Percentiles rank a stretch among this genome's conserved stretches.
Conservation (phyloP, 2,329 filamentous ascomycete genomes). For the Cladosporium halotolerans region DNA sequence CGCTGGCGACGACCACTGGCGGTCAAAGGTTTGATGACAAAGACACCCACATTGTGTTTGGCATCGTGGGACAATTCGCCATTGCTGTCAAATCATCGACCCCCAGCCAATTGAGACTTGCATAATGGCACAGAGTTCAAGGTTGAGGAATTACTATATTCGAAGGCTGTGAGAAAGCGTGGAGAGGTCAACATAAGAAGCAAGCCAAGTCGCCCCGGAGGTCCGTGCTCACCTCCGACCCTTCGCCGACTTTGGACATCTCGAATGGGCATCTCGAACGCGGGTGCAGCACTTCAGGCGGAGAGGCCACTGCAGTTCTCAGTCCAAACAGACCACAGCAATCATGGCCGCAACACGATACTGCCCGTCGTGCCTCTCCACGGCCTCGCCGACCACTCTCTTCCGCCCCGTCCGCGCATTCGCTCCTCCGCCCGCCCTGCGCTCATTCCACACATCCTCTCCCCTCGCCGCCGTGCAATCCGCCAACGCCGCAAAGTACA, state of each 20-base stretch:
- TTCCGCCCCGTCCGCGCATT: constrained; percentile 4
- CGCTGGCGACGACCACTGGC: no score
- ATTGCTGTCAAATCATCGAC: no score
- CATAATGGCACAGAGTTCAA: no score
- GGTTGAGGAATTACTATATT: no score
- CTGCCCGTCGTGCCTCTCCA: constrained; percentile 26
- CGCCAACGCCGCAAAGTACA: constrained; percentile 35
- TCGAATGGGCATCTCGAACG: not conserved
- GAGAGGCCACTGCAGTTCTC: not conserved
- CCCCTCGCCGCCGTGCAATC: constrained; percentile 28
- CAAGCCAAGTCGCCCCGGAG: no score
- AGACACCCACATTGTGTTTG: no score
- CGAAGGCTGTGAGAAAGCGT: no score
- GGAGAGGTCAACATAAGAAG: no score
- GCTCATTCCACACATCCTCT: constrained; percentile 10
- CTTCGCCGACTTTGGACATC: not conserved
- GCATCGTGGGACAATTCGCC: no score
- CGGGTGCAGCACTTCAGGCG: not conserved
- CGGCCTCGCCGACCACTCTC: constrained; percentile 13
- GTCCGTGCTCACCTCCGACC: not conserved
- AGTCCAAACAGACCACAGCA: not conserved
- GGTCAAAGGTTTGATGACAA: no score
- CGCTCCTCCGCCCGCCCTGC: constrained; percentile 1
- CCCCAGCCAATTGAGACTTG: no score
- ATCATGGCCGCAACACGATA: constrained; percentile 19